Conservation (phyloP, 176 grass and related monocot genomes). For the Rhynchospora pubera region DNA sequence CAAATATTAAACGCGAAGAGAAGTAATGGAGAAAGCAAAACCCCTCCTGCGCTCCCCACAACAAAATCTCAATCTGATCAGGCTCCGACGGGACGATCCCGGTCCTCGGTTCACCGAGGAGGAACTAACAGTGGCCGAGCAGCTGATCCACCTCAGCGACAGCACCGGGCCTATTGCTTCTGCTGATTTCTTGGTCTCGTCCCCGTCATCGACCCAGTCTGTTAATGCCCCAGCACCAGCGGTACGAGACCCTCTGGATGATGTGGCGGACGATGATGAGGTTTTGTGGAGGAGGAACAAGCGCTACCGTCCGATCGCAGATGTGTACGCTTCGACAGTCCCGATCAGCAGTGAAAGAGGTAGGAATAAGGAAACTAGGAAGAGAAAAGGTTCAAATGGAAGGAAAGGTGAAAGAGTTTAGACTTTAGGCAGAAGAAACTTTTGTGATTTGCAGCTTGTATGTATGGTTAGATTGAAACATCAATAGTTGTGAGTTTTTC, state of each 20-base stretch:
- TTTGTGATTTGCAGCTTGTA: constrained; percentile 7
- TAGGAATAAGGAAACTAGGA: background rate
- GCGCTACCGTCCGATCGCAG: constrained; percentile 40
- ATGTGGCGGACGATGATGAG: constrained; percentile 23
- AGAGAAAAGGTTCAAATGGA: constrained; percentile 10
- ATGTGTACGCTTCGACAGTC: constrained; percentile 39
- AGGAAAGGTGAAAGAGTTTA: background rate
- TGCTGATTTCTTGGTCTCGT: background rate
- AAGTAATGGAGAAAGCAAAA: constrained; percentile 8
- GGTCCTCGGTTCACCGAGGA: constrained; percentile 20
- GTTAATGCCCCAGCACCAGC: background rate
- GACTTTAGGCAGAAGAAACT: background rate
- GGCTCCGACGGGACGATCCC: background rate
- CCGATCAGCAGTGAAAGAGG: constrained; percentile 16
- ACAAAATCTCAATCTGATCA: background rate
- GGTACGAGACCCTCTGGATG: background rate
- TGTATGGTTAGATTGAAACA: background rate
- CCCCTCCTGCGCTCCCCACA: background rate
- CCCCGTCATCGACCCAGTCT: constrained; percentile 31
- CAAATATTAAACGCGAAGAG: background rate
- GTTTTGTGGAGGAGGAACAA: constrained; percentile 28
- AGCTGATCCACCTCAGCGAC: constrained; percentile 33
- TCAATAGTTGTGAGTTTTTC: constrained; percentile 21
- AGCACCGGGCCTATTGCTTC: background rate
- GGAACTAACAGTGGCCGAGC: constrained; percentile 39